Evolutionary conservation across 2,329 filamentous ascomycete species (phyloP).

Genomic region (Thielaviopsis populi): DNA sequence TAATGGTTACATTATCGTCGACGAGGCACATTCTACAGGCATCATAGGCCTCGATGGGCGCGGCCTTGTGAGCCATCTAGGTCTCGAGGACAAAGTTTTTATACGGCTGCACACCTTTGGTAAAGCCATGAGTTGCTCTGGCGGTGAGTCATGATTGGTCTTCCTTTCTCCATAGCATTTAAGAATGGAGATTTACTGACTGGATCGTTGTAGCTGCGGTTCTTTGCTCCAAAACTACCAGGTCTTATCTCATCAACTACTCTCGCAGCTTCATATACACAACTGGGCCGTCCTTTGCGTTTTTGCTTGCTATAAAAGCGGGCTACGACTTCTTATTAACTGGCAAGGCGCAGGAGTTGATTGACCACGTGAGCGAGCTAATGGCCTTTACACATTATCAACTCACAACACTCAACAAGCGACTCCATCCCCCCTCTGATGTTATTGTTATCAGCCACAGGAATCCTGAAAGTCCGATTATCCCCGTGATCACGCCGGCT

Average conservation of each 20-base stretch:
- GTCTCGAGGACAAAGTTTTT: constrained; percentile 40
- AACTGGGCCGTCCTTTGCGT: constrained; percentile 49
- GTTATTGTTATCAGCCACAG: constrained; percentile 7
- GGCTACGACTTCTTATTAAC: constrained; percentile 41
- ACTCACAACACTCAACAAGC: constrained; percentile 27
- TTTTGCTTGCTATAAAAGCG: constrained; percentile 42
- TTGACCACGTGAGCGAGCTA: constrained; percentile 30
- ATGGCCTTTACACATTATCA: constrained; percentile 31
- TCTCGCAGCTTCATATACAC: constrained; percentile 63
- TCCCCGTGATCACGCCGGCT: constrained; percentile 43
- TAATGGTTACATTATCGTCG: constrained; percentile 49
- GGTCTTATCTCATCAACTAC: constrained; percentile 59
- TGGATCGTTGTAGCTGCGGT: constrained; percentile 31
- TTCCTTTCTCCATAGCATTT: background rate
- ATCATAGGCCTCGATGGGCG: constrained; percentile 40
- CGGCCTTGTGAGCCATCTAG: constrained; percentile 42
- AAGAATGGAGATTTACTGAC: constrained; percentile 8
- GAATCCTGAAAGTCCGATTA: constrained; percentile 44
- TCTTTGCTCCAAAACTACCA: constrained; percentile 43
- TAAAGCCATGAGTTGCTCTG: constrained; percentile 52
- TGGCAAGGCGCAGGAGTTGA: constrained; percentile 30
- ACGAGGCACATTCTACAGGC: constrained; percentile 54
- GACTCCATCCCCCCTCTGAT: constrained; percentile 20
- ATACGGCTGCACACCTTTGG: constrained; percentile 50
- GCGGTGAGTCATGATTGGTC: constrained; percentile 36